Evolutionary conservation across 352 stramenopile species (phyloP).

Genomic region (Phytophthora kernoviae): DNA sequence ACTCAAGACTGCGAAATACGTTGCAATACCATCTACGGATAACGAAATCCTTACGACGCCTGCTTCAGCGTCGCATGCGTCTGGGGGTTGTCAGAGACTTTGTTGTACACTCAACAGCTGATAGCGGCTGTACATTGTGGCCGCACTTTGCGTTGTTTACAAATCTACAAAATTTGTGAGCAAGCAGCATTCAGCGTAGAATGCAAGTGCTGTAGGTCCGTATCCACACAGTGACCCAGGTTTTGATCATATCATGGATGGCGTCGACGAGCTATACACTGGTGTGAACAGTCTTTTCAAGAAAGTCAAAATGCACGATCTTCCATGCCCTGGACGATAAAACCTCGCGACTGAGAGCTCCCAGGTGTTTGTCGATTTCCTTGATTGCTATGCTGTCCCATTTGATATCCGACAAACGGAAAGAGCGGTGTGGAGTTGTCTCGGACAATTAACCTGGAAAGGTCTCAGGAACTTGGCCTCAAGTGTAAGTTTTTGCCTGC

Average conservation of each 20-base stretch:
- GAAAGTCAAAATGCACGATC: slow-evolving; percentile 5
- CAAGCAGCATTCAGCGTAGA: no score
- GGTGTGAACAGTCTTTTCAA: slow-evolving; percentile 17
- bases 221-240: slow-evolving; percentile 8
- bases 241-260: slow-evolving; percentile 14
- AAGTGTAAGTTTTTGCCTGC: slow-evolving; percentile 9
- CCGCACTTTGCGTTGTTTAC: no score
- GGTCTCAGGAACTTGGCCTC: slow-evolving; percentile 6
- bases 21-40: slow-evolving; percentile 9
- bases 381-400: slow-evolving; percentile 12
- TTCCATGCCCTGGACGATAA: slow-evolving; percentile 17
- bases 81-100: slow-evolving; percentile 8
- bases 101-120: no score
- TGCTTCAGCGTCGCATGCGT: slow-evolving; percentile 17
- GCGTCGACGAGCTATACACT: slow-evolving; percentile 26
- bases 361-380: slow-evolving; percentile 18
- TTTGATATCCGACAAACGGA: slow-evolving; percentile 4
- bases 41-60: slow-evolving; percentile 13
- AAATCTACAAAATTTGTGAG: no score
- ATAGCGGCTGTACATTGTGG: no score
- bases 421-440: slow-evolving; percentile 13
- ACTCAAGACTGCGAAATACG: slow-evolving; percentile 5
- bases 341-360: slow-evolving; percentile 3
- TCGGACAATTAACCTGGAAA: slow-evolving; percentile 11
- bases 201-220: slow-evolving; percentile 1